Evolutionary conservation across 83 land plant species (phyloP), one percentile per base, ranked within the genome.

Genomic region (Diphasiastrum complanatum): DNA sequence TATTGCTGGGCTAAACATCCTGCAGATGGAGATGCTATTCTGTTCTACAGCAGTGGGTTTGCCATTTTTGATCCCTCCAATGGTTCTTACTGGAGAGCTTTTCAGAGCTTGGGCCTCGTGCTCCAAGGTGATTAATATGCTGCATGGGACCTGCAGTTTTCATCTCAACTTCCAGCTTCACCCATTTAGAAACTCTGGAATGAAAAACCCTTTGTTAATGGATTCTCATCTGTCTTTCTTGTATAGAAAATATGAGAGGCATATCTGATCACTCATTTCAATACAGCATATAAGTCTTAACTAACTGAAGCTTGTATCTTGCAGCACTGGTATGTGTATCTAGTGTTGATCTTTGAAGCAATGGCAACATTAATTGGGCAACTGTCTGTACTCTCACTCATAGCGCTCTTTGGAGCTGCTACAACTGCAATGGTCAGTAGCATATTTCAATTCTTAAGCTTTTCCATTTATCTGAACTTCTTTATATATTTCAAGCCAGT

Each of bases 391-490:
- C 75, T 72, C 20, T 66, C 72, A 33, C 53, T 72, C 28, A 66
- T 72, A 27, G 71, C 75, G 33, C 72, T 72, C 19, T 72, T 72
- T 72, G 75, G 75, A 11, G 71, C 75, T 30, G 71, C 75, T 2
- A 65, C 75, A 24, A 65, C 75, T 28, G 72, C 72, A 23, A 72
- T 72, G 75, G 75, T 72, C 16, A 40, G 53, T 33, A 12, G 12
- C 29, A 23, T 16, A 5, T 60, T 47, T 11, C 1, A n/a, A n/a
- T n/a, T n/a, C n/a, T n/a, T n/a, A n/a, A n/a, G n/a, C n/a, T n/a
- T n/a, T n/a, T n/a, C n/a, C n/a, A n/a, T n/a, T n/a, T n/a, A n/a
- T n/a, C n/a, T n/a, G n/a, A n/a, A n/a, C n/a, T n/a, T n/a, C n/a
- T n/a, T n/a, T n/a, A n/a, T n/a, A n/a, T n/a, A n/a, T n/a, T n/a